Conservation (phyloP, 305 asterid species). For the Fraxinus greggii region DNA sequence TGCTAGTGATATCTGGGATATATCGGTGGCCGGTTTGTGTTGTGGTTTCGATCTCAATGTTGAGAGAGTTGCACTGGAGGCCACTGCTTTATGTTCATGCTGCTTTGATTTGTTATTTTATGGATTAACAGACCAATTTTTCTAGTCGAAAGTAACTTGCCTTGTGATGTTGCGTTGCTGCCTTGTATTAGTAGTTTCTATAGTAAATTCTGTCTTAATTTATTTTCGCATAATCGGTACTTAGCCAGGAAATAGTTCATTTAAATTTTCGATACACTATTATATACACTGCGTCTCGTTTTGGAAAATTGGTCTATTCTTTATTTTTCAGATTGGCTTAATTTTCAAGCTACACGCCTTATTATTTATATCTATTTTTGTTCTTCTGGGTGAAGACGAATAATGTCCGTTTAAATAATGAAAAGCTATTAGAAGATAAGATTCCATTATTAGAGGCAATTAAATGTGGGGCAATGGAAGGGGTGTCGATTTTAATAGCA, state of each 20-base stretch:
- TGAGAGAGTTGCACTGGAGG: constrained; percentile 42
- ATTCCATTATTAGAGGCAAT: constrained; percentile 19
- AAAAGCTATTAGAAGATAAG: constrained; percentile 20
- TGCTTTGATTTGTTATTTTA: constrained; percentile 43
- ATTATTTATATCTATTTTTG: constrained; percentile 4
- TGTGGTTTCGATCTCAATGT: constrained; percentile 35
- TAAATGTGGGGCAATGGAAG: background rate
- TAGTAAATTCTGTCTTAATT: constrained; percentile 18
- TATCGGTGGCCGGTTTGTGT: constrained; percentile 34
- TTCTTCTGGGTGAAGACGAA: constrained; percentile 22
- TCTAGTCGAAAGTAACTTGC: constrained; percentile 18
- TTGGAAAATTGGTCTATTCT: background rate
- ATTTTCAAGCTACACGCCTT: constrained; percentile 27
- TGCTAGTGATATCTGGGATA: constrained; percentile 41
- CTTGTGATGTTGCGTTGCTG: constrained; percentile 39
- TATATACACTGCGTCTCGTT: background rate
- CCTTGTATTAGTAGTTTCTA: constrained; percentile 27
- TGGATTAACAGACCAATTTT: constrained; percentile 45
- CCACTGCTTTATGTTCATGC: constrained; percentile 51
- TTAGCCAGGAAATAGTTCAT: background rate
- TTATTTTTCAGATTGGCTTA: constrained; percentile 26
- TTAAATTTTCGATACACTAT: background rate
- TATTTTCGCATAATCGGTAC: constrained; percentile 1
- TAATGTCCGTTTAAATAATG: constrained; percentile 20
- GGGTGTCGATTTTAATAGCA: background rate